Evolutionary conservation across 2,329 filamentous ascomycete species (phyloP), one percentile per base, ranked within the genome.

Genomic region (Dryadomyces quercus-mongolicae): DNA sequence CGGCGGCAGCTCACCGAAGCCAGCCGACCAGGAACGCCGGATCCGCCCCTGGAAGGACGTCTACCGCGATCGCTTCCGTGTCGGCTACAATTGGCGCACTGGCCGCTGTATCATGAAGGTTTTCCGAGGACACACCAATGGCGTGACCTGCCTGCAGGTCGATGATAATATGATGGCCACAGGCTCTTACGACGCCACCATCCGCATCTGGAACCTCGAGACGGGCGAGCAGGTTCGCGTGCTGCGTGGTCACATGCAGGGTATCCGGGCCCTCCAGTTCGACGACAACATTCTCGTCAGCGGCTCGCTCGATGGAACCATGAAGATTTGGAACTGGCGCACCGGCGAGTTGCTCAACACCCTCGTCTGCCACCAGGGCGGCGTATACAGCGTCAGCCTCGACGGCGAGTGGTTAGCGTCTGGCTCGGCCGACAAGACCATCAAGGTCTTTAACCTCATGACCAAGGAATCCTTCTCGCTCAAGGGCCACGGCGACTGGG

Each of bases 51-150:
- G 93, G 93, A 98, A 98, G 69, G 90, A 95, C 57, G 88, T 98
- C 1, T 98, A 98, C 72, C 87, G 89, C 59, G 92, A 96, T 67
- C 82, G 67, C 12, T 97, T 92, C 75, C 93, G 92, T 67, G 90
- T 98, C 49, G 92, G 93, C 52, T 93, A 85, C 57, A 97, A 97
- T 67, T 98, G 93, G 93, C 95, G 95, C 67, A 90, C 95, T 59
- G 92, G 93, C 4, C 83, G 92, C 42, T 97, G 86, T 70, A 84
- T 84, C 7, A 85, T 88, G 60, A 90, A 85, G 65, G 81, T 86
- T 13, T 89, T 98, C 68, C 85, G 84, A 61, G 92, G 91, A 1
- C 76, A 97, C 68, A 84, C 81, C 12, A 96, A 96, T 65, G 92
- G 92, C 43, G 83, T 93, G 56, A 93, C 72, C 43, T 79, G 71